phyloP scores from a whole-genome alignment of 148 eudicot genomes.

The Rhododendron mucronatum region DNA sequence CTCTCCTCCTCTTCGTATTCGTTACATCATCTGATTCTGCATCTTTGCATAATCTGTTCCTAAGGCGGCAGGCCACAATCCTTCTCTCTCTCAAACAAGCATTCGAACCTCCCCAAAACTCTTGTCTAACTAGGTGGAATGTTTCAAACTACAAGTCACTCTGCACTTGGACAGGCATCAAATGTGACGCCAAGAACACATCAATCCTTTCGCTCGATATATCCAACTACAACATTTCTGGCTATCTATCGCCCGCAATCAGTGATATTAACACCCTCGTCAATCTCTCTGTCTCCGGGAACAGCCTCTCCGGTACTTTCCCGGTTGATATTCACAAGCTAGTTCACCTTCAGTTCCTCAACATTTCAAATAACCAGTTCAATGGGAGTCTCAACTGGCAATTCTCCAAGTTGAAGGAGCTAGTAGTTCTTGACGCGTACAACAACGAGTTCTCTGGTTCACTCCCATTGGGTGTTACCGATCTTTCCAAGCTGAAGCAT shows the following conservation, averaged over 20 bases:
- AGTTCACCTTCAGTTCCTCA: conserved; percentile 39
- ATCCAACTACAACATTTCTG: conserved; percentile 45
- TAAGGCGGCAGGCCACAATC: conserved; percentile 38
- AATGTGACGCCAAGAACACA: conserved; percentile 22
- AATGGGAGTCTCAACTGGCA: conserved; percentile 46
- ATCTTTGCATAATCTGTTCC: conserved; percentile 17
- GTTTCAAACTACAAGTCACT: conserved; percentile 26
- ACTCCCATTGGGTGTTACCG: conserved; percentile 27
- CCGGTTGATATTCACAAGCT: conserved; percentile 33
- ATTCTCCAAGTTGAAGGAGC: conserved; percentile 27
- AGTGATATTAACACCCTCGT: conserved; percentile 32
- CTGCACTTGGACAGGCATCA: conserved; percentile 35
- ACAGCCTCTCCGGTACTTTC: conserved; percentile 30
- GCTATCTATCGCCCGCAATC: conserved; percentile 34
- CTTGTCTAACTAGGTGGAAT: conserved; percentile 14
- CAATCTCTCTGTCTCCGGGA: conserved; percentile 31
- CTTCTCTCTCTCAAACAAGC: conserved; percentile 37
- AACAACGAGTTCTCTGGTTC: conserved; percentile 44
- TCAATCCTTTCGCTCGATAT: conserved; percentile 36
- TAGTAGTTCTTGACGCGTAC: conserved; percentile 39
- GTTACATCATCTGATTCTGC: conserved; percentile 13
- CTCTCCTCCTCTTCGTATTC: conserved; percentile 18
- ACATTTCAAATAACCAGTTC: conserved; percentile 51
- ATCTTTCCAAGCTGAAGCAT: conserved; percentile 29
- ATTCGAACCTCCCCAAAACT: conserved; percentile 18